phyloP scores from a whole-genome alignment of 2,329 filamentous ascomycete species.

The Colletotrichum tabaci region DNA sequence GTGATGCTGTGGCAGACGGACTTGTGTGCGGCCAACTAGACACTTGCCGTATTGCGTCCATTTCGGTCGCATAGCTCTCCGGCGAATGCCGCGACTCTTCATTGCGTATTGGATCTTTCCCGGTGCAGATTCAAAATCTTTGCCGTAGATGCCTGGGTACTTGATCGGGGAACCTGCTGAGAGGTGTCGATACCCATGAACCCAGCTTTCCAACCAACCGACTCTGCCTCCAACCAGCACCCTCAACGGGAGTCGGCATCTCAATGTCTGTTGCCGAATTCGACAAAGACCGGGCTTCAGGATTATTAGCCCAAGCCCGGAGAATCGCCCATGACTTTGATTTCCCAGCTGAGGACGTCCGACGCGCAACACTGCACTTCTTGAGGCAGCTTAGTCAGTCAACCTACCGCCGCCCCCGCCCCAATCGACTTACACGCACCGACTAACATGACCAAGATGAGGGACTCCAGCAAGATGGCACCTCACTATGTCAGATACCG shows the following conservation, averaged over 20 bases:
- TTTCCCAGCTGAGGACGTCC: conserved; percentile 20
- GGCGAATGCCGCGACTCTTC: not conserved
- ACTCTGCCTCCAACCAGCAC: not conserved
- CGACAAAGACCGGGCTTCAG: not conserved
- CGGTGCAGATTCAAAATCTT: not conserved
- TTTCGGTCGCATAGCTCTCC: not conserved
- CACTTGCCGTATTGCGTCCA: not conserved
- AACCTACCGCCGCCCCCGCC: not conserved
- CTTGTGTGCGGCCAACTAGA: too few species aligned
- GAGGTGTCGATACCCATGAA: conserved; percentile 29
- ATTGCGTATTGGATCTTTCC: not conserved
- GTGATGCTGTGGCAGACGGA: not conserved
- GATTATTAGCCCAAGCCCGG: conserved; percentile 18
- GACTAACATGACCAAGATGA: conserved; percentile 62
- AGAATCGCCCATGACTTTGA: conserved; percentile 25
- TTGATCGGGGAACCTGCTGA: conserved; percentile 36
- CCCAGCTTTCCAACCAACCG: conserved; percentile 25
- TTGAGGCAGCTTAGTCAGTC: conserved; percentile 44
- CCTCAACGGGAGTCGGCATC: not conserved
- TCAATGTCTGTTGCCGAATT: conserved; percentile 11
- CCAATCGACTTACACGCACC: not conserved
- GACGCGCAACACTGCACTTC: conserved; percentile 42
- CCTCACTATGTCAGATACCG: conserved; percentile 73
- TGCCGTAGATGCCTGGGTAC: conserved; percentile 20
- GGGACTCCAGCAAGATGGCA: conserved; percentile 39